These are phyloP conservation scores for Berberis thunbergii DNA, from an alignment of 164 flowering plant genomes.

Conservation along the genomic window DNA sequence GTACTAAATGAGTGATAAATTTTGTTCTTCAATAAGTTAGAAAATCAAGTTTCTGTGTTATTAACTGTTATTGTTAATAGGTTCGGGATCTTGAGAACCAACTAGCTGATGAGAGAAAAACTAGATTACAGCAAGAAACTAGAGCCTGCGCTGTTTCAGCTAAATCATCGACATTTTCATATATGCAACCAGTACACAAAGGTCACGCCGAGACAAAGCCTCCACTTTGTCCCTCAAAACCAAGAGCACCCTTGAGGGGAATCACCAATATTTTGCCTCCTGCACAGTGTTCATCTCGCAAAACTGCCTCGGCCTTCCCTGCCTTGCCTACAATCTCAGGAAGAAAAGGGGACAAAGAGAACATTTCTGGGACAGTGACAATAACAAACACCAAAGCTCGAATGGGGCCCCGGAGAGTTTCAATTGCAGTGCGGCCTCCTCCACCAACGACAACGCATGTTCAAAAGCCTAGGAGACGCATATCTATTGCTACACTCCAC, in stretches of 20 bases:
- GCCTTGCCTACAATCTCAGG: slow-evolving; percentile 6
- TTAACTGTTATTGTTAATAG: slow-evolving; percentile 21
- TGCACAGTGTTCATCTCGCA: slow-evolving; percentile 20
- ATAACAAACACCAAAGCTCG: slow-evolving; percentile 19
- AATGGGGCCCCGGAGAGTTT: slow-evolving; percentile 45
- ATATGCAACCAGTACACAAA: slow-evolving; percentile 26
- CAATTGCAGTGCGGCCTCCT: slow-evolving; percentile 51
- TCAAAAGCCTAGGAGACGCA: slow-evolving; percentile 54
- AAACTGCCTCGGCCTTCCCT: slow-evolving; percentile 5
- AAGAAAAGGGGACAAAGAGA: slow-evolving; percentile 33
- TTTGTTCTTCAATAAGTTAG: not conserved
- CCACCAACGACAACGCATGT: slow-evolving; percentile 18
- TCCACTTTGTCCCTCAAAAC: slow-evolving; percentile 54
- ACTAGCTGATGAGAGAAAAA: slow-evolving; percentile 70
- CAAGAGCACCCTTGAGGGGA: slow-evolving; percentile 56
- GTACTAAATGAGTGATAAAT: slow-evolving; percentile 19
- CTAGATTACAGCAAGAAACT: slow-evolving; percentile 59
- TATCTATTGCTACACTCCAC: slow-evolving; percentile 60
- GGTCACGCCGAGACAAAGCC: slow-evolving; percentile 45
- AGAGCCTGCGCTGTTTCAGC: slow-evolving; percentile 44
- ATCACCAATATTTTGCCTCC: slow-evolving; percentile 52
- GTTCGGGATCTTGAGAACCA: slow-evolving; percentile 78
- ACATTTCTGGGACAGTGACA: slow-evolving; percentile 13
- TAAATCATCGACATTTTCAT: slow-evolving; percentile 21
- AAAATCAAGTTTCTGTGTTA: not conserved